Evolutionary conservation across 2,329 filamentous ascomycete genomes (phyloP), one percentile per base, ranked within the genome.

Genomic region (Neonectria hederae): DNA sequence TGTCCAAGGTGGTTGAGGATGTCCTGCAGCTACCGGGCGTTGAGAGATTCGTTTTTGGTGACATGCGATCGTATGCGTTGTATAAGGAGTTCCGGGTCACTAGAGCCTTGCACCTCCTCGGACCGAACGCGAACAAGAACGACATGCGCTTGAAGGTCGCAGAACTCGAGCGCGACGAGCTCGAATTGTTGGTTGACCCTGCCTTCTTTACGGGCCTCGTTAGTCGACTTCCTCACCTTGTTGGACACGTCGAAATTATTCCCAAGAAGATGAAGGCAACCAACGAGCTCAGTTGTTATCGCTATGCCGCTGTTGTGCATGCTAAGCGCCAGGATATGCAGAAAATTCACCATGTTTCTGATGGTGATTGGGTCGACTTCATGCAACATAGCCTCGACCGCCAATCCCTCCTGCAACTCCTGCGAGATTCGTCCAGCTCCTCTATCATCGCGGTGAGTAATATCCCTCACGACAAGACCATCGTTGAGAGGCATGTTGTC

Each of bases 391-490:
- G 38, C 5, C 32, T 72, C 11, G 40, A 71, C 45, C 51, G 22
- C 0, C 49, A 56, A 17, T 59, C 59, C 3, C 63, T 74, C 1
- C 4, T 62, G 1, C 11, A 48, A 5, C 58, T 70, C 0, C 40
- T 75, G 17, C 14, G 64, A 9, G 11, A 45, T 7, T 51, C 63
- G 0, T 21, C 62, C 0, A 19, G 24, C 2, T 32, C 28, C 1
- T 43, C 30, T 1, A 10, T 51, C 9, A 35, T 74, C 0, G 65
- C 75, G 0, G 32, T 76, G 5, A 51, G 64, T 28, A 75, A 75
- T 32, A 76, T 77, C 10, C 71, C 75, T 0, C 65, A 72, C 54
- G 63, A 55, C 66, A 80, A 67, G 68, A 80, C 61, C 65, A 76
- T 59, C 60, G 76, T 74, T 1, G 73, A 76, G 61, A 57, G 69